A percentile compares a stretch with the other conserved stretches of the same genome.
These are phyloP conservation scores for Limnanthes douglasii DNA, from an alignment of 345 rosid species.

Conservation along the genomic window DNA sequence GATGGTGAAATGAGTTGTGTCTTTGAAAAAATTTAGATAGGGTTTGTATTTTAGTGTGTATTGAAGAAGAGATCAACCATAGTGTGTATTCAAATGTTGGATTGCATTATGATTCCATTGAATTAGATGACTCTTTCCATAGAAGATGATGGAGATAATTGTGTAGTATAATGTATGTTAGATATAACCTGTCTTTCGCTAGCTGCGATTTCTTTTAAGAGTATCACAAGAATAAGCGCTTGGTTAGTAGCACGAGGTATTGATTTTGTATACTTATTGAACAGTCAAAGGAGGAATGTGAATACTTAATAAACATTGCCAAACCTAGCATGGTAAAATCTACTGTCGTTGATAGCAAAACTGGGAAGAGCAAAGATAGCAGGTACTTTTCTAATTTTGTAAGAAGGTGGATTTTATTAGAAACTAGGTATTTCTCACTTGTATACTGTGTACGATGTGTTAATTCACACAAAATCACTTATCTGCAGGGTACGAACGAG, in stretches of 20 bases:
- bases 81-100: no score
- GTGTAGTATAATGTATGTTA: no score
- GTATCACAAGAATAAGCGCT: background rate
- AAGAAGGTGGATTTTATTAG: background rate
- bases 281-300: slow-evolving; percentile 85
- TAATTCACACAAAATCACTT: slow-evolving; percentile 5
- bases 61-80: no score
- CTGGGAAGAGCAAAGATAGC: slow-evolving; percentile 84
- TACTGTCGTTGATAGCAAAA: slow-evolving; percentile 71
- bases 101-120: no score
- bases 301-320: slow-evolving; percentile 69
- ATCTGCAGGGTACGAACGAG: slow-evolving; percentile 75
- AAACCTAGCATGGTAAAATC: slow-evolving; percentile 81
- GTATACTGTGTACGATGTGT: slow-evolving; percentile 4
- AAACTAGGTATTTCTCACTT: background rate
- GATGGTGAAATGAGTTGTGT: no score
- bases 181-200: no score
- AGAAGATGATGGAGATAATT: no score
- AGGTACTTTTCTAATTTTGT: slow-evolving; percentile 25
- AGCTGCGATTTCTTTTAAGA: no score
- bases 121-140: no score
- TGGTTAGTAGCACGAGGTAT: no score
- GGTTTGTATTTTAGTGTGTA: no score
- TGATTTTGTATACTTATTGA: slow-evolving; percentile 3
- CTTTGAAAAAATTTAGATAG: no score